These are phyloP conservation scores for Salix dunnii DNA, from an alignment of 345 rosid species.

Conservation along the genomic window DNA sequence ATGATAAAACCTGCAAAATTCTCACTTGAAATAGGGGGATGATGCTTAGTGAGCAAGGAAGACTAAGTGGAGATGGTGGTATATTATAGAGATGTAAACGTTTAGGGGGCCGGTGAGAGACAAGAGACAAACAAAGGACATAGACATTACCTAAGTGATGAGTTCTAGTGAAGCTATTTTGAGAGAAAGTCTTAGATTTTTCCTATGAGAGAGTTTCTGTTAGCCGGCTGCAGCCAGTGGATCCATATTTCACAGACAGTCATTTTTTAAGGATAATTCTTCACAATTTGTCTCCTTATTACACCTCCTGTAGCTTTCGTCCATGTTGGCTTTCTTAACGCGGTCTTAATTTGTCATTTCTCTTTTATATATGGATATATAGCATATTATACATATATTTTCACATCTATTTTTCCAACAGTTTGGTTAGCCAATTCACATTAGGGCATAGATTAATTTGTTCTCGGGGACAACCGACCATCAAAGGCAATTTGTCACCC, in stretches of 20 bases:
- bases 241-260: conserved; percentile 1
- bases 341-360: conserved; percentile 19
- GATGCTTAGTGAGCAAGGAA: not conserved
- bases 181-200: conserved; percentile 17
- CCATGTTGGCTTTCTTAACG: conserved; percentile 13
- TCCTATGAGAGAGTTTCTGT: conserved; percentile 14
- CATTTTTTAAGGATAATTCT: not conserved
- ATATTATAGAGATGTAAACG: not conserved
- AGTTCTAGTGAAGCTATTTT: not conserved
- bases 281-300: conserved; percentile 9
- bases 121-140: conserved; percentile 3
- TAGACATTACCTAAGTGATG: conserved; percentile 1
- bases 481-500: not conserved
- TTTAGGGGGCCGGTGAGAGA: not conserved
- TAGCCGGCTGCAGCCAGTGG: conserved; percentile 15
- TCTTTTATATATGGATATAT: not conserved
- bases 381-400: not conserved
- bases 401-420: not conserved
- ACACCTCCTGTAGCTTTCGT: conserved; percentile 28
- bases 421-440: conserved; percentile 2
- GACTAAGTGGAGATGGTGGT: not conserved
- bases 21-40: not conserved
- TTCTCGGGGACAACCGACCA: conserved; percentile 5
- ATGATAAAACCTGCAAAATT: not conserved
- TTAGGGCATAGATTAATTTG: not conserved